Evolutionary conservation across 805 yeast species (phyloP), one percentile per base, ranked within the genome.

Genomic region (Saturnispora ahearnii): DNA sequence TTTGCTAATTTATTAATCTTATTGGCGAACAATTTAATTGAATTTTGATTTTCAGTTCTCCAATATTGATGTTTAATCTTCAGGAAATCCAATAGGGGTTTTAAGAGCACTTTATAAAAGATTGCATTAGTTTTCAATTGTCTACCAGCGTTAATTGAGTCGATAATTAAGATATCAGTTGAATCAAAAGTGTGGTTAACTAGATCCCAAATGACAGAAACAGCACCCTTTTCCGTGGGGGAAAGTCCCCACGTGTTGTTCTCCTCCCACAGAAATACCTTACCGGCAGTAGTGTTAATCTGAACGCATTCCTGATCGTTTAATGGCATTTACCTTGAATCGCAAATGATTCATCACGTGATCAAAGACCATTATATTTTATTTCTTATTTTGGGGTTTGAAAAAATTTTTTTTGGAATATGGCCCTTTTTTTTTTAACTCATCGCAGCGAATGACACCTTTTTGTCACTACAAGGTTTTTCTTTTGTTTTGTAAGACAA

Each of bases 121-220:
- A 76, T 61, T 5, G 57, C 58, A 1, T 53, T 33, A 1, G 56
- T 22, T 45, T 74, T 60, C 18, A 18, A 5, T 8, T 79, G 75
- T 1, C 65, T 67, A 1, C 82, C 83, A 0, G 82, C 75, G 21
- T 62, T 64, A 4, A 72, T 54, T 1, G 82, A 78, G 53, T 78
- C 82, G n/a, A 78, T 57, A 1, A 78, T 61, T 8, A 56, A 15
- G 11, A 10, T 5, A 38, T 43, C 7, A 45, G 22, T 11, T 8
- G 18, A 3, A 7, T 15, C 34, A 8, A 5, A 9, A 43, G 18
- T 15, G 4, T 38, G 42, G 2, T 22, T 13, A 13, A 30, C 30
- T 10, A 28, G 18, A 15, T 37, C 40, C 41, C 28, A 30, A 37
- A 18, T 30, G 5, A 12, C 33, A 6, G 12, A 7, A 8, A 41